phyloP scores from a whole-genome alignment of 257 asterid species.

The Avicennia marina region DNA sequence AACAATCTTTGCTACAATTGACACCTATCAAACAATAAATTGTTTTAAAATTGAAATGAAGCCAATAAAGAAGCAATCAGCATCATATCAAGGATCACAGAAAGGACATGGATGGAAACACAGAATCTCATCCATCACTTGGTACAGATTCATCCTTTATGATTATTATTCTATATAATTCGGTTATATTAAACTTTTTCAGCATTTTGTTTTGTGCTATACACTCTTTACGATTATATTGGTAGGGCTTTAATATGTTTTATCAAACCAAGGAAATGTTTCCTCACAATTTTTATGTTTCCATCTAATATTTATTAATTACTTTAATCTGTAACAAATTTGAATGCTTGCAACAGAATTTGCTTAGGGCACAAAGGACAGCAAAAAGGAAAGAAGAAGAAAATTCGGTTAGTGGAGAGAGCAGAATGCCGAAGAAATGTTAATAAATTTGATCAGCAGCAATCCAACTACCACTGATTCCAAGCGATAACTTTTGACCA shows the following conservation, averaged over 20 bases:
- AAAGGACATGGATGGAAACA: conserved; percentile 5
- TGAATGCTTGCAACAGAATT: too few relatives aligned
- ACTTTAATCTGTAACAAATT: too few relatives aligned
- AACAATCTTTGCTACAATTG: conserved; percentile 22
- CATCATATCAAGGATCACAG: conserved; percentile 28
- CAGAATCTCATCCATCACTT: conserved; percentile 17
- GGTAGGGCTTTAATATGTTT: too few relatives aligned
- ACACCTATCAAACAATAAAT: conserved; percentile 27
- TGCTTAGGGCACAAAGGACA: too few relatives aligned
- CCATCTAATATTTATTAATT: too few relatives aligned
- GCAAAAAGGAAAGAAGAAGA: neutral
- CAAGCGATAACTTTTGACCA: conserved; percentile 56
- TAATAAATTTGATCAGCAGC: conserved; percentile 23
- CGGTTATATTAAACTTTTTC: neutral
- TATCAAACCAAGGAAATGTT: too few relatives aligned
- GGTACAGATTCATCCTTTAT: neutral
- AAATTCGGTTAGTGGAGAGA: conserved; percentile 26
- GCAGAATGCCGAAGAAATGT: conserved; percentile 29
- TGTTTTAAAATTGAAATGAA: conserved; percentile 13
- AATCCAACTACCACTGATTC: conserved; percentile 50
- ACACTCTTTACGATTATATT: too few relatives aligned
- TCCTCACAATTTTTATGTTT: too few relatives aligned
- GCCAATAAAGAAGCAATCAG: conserved; percentile 28
- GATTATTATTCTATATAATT: conserved; percentile 3
- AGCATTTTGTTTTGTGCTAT: neutral